These are phyloP conservation scores for Platanus orientalis DNA, from an alignment of 164 flowering plant species.

Conservation along the genomic window DNA sequence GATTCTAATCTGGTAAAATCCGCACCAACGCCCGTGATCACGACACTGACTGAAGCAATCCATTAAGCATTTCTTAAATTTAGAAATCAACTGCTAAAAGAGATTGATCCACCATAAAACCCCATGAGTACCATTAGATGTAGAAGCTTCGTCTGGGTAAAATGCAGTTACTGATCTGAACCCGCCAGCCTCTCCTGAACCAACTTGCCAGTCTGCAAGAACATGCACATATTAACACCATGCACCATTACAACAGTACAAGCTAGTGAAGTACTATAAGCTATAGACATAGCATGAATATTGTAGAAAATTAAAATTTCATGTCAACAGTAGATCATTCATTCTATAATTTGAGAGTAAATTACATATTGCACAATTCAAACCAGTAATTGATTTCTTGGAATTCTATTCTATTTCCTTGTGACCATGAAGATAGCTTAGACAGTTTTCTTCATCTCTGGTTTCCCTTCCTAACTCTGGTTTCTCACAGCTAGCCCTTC, in stretches of 20 bases:
- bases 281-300: no score
- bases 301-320: no score
- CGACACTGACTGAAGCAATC: constrained; percentile 63
- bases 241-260: neutral
- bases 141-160: constrained; percentile 60
- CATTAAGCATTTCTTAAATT: constrained; percentile 7
- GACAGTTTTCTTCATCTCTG: no score
- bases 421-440: no score
- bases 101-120: constrained; percentile 6
- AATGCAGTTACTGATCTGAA: constrained; percentile 73
- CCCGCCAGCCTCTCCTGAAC: constrained; percentile 64
- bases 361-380: no score
- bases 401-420: no score
- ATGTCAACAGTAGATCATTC: no score
- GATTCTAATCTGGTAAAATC: constrained; percentile 93
- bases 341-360: no score
- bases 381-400: no score
- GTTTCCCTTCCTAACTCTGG: no score
- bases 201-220: constrained; percentile 78
- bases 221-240: neutral
- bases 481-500: no score
- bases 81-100: constrained; percentile 1
- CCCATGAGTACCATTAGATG: constrained; percentile 55
- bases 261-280: no score
- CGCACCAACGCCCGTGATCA: constrained; percentile 85